Percentiles rank a stretch among this genome's conserved stretches.
phyloP scores from a whole-genome alignment of 805 yeast species.

The Metschnikowia gelsemii region DNA sequence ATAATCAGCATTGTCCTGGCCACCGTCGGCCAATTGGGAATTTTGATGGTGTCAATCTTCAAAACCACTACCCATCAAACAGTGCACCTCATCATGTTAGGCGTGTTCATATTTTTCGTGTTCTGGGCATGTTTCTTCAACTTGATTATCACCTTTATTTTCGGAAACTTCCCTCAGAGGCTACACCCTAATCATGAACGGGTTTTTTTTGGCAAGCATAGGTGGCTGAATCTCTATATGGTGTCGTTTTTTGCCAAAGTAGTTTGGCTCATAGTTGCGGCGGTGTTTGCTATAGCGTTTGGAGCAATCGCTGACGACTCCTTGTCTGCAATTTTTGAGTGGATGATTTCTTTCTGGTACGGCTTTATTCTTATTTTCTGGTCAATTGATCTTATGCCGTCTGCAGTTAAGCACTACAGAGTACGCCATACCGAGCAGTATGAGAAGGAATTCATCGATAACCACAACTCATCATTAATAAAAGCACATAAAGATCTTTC shows the following conservation, averaged over 20 bases:
- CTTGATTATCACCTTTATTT: conserved; percentile 36
- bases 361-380: conserved; percentile 65
- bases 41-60: conserved; percentile 71
- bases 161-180: conserved; percentile 37
- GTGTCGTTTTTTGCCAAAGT: conserved; percentile 53
- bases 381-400: conserved; percentile 68
- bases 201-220: conserved; percentile 36
- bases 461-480: conserved; percentile 14
- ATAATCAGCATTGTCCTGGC: conserved; percentile 46
- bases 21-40: conserved; percentile 64
- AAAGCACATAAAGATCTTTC: background rate
- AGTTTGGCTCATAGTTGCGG: conserved; percentile 65
- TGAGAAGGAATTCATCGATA: conserved; percentile 19
- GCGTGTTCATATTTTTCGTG: conserved; percentile 64
- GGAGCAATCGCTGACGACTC: conserved; percentile 44
- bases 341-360: conserved; percentile 83
- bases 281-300: conserved; percentile 68
- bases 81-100: conserved; percentile 69
- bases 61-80: conserved; percentile 56
- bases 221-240: conserved; percentile 42
- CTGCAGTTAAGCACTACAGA: conserved; percentile 41
- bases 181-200: conserved; percentile 40
- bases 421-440: conserved; percentile 29
- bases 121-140: conserved; percentile 49
- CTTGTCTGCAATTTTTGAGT: conserved; percentile 69